Evolutionary conservation across 495 filamentous ascomycete genomes (phyloP).

Genomic region (Annulohypoxylon nitens): DNA sequence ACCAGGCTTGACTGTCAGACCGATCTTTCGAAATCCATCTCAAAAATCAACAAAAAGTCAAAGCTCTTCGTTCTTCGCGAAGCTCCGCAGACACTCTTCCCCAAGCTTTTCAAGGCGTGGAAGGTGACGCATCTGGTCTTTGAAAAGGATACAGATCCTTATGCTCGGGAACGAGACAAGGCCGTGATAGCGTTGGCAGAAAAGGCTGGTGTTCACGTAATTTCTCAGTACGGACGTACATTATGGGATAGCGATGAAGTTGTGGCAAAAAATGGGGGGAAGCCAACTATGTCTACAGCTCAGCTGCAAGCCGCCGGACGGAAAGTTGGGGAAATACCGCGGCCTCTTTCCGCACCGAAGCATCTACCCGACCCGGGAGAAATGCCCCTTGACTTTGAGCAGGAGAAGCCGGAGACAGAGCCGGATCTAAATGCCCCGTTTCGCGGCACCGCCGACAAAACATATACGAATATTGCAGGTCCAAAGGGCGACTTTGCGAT

Average conservation of each 20-base stretch:
- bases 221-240: conserved; percentile 70
- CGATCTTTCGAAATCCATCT: conserved; percentile 72
- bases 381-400: conserved; percentile 67
- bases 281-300: conserved; percentile 76
- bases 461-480: conserved; percentile 70
- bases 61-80: conserved; percentile 76
- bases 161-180: conserved; percentile 71
- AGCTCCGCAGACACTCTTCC: conserved; percentile 73
- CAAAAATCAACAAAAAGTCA: conserved; percentile 70
- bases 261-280: conserved; percentile 70
- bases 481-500: conserved; percentile 72
- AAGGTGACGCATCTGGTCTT: conserved; percentile 77
- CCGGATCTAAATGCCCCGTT: conserved; percentile 69
- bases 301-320: conserved; percentile 67
- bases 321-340: conserved; percentile 65
- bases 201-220: conserved; percentile 72
- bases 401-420: conserved; percentile 56
- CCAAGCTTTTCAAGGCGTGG: conserved; percentile 77
- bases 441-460: conserved; percentile 61
- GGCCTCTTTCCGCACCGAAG: conserved; percentile 67
- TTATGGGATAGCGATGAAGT: conserved; percentile 77
- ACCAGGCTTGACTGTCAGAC: conserved; percentile 72
- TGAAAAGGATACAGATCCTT: conserved; percentile 79
- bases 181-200: conserved; percentile 66
- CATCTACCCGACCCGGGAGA: conserved; percentile 72